Conservation (phyloP, 305 asterid genomes). For the Fraxinus nigra region DNA sequence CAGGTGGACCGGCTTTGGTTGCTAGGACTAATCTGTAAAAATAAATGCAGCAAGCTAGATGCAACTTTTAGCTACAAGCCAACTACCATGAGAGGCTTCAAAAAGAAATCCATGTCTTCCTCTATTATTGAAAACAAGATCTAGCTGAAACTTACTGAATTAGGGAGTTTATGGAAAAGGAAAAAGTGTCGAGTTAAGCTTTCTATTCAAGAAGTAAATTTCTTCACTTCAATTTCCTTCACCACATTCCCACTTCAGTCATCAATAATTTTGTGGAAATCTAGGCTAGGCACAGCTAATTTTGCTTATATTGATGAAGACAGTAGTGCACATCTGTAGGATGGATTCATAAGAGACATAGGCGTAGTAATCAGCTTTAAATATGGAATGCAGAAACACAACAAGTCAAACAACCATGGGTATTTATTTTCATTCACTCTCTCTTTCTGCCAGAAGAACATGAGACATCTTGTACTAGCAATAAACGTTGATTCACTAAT, state of each 20-base stretch:
- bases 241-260: not conserved
- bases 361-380: not conserved
- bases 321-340: not conserved
- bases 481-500: not conserved
- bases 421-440: not conserved
- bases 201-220: not conserved
- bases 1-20: not conserved
- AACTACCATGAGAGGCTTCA: not conserved
- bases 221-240: not conserved
- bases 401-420: not conserved
- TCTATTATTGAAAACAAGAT: not conserved
- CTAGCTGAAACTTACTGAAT: not conserved
- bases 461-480: not conserved
- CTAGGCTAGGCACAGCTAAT: not conserved
- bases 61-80: not conserved
- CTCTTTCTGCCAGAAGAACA: conserved; percentile 1
- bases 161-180: not conserved
- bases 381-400: not conserved
- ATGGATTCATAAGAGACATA: not conserved
- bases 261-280: not conserved
- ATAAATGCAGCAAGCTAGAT: not conserved
- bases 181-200: not conserved
- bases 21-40: not conserved
- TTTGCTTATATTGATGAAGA: not conserved
- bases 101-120: not conserved